A percentile compares a stretch with the other conserved stretches of the same genome.
Conservation (phyloP, 1,284 basidiomycete species). For the Mrakiaceae sp. region DNA sequence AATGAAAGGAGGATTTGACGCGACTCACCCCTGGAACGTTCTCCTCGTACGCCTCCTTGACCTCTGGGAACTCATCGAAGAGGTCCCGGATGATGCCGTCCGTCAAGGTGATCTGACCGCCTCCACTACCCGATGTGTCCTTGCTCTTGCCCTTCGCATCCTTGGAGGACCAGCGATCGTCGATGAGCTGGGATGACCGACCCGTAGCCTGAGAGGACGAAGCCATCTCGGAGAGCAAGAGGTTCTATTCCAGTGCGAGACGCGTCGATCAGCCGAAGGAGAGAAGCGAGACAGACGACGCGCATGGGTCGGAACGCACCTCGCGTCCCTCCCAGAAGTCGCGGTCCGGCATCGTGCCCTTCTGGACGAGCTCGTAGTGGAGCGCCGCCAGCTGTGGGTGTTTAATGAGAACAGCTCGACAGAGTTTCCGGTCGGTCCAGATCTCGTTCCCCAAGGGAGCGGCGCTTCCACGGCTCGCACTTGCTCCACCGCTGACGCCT, state of each 20-base stretch:
- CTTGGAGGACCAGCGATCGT: conserved; percentile 61
- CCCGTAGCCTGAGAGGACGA: conserved; percentile 54
- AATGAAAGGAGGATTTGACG: conserved; percentile 8
- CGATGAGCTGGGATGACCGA: conserved; percentile 72
- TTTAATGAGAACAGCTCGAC: conserved; percentile 66
- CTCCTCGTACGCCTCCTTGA: conserved; percentile 80
- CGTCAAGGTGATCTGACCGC: conserved; percentile 77
- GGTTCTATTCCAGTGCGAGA: conserved; percentile 11
- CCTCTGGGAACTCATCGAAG: conserved; percentile 94
- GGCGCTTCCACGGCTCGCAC: background rate
- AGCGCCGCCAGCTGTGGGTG: conserved; percentile 62
- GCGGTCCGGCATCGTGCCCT: conserved; percentile 70
- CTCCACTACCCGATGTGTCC: conserved; percentile 28
- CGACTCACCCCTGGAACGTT: conserved; percentile 57
- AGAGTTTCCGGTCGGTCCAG: conserved; percentile 34
- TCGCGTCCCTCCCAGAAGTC: conserved; percentile 95
- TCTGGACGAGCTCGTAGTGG: conserved; percentile 75
- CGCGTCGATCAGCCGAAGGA: background rate
- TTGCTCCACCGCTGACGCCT: too few relatives aligned
- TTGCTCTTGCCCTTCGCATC: conserved; percentile 26
- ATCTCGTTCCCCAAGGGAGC: conserved; percentile 34
- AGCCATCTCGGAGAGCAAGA: conserved; percentile 20
- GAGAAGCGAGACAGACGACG: background rate
- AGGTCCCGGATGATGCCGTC: conserved; percentile 89
- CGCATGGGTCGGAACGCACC: conserved; percentile 40